These are phyloP conservation scores for Solanum sparsipilum DNA, from an alignment of 257 asterid genomes.

Conservation along the genomic window DNA sequence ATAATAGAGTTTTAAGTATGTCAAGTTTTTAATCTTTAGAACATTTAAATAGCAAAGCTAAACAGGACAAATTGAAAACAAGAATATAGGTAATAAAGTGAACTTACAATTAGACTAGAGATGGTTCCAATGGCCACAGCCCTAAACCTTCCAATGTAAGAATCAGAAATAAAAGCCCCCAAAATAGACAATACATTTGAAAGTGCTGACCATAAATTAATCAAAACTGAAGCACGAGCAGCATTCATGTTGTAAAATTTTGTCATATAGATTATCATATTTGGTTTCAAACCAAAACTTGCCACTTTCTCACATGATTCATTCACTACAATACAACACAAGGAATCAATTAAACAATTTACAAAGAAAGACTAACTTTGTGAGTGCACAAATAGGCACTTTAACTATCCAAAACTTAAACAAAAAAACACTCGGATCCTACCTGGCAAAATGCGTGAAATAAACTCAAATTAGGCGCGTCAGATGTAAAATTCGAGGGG, in stretches of 20 bases:
- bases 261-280: conserved; percentile 9
- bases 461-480: no score
- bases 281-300: conserved; percentile 8
- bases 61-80: not conserved
- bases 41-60: no score
- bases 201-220: conserved; percentile 3
- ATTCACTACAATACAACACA: not conserved
- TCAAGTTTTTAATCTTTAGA: no score
- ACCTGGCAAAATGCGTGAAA: no score
- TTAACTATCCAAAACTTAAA: no score
- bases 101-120: conserved; percentile 11
- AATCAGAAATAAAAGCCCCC: conserved; percentile 11
- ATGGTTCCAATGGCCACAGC: conserved; percentile 9
- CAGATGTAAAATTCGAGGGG: no score
- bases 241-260: not conserved
- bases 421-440: no score
- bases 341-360: no score
- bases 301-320: conserved; percentile 12
- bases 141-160: conserved; percentile 8
- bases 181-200: conserved; percentile 7
- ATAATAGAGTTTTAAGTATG: no score
- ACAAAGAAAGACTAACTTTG: not conserved
- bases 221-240: conserved; percentile 1
- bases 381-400: no score
- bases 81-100: not conserved